A percentile compares a stretch with the other conserved stretches of the same genome.
These are phyloP conservation scores for Trypanosoma rangeli DNA, from an alignment of 208 protist species.

Conservation along the genomic window DNA sequence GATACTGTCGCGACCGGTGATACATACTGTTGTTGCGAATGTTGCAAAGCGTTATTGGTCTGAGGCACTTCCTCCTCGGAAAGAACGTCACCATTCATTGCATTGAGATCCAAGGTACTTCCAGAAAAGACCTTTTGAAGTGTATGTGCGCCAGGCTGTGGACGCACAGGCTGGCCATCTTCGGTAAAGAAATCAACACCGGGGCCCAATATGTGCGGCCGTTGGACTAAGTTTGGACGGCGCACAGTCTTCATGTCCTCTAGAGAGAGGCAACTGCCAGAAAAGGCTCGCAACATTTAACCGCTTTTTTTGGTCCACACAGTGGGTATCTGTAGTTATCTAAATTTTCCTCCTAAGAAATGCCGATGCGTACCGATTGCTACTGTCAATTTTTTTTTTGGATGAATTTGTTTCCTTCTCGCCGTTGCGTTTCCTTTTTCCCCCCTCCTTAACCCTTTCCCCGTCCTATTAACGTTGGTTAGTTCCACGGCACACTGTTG, in stretches of 20 bases:
- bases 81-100: conserved; percentile 55
- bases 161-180: conserved; percentile 78
- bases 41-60: conserved; percentile 2
- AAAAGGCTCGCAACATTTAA: conserved; percentile 84
- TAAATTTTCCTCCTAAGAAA: background rate
- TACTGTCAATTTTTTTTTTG: no score
- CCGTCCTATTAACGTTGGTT: no score
- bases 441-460: background rate
- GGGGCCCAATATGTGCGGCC: conserved; percentile 81
- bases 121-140: conserved; percentile 92
- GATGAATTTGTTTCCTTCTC: background rate
- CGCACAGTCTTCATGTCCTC: conserved; percentile 88
- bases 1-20: conserved; percentile 45
- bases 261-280: conserved; percentile 87
- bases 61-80: conserved; percentile 56
- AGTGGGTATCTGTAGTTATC: background rate
- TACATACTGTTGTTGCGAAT: conserved; percentile 19
- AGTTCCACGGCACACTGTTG: background rate
- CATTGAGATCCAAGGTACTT: conserved; percentile 87
- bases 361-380: no score
- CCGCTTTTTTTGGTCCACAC: background rate
- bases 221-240: conserved; percentile 63
- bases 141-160: conserved; percentile 70
- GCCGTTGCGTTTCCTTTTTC: background rate
- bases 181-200: conserved; percentile 88